A percentile compares a stretch with the other conserved stretches of the same genome.
phyloP scores from a whole-genome alignment of 1,284 basidiomycete species.

The Peniophora sp. region DNA sequence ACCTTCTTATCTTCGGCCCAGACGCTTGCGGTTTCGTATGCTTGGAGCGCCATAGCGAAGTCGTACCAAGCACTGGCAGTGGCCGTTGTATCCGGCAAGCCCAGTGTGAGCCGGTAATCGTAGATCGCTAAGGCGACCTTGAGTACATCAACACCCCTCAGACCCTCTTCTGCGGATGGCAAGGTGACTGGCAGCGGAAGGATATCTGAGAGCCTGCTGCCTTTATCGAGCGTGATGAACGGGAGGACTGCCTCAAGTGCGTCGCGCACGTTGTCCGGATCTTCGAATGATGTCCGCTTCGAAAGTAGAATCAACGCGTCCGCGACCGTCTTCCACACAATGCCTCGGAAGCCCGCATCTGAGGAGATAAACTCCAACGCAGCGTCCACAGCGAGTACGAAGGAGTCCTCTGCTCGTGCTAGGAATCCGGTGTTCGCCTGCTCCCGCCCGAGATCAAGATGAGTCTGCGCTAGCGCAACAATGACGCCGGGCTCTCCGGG shows the following conservation, averaged over 20 bases:
- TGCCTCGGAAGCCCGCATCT: slow-evolving; percentile 55
- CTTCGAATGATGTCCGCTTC: slow-evolving; percentile 30
- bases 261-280: slow-evolving; percentile 30
- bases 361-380: slow-evolving; percentile 49
- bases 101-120: slow-evolving; percentile 67
- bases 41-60: slow-evolving; percentile 61
- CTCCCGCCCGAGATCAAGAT: slow-evolving; percentile 63
- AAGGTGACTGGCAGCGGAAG: slow-evolving; percentile 24
- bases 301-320: slow-evolving; percentile 74
- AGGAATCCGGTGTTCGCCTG: slow-evolving; percentile 67
- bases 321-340: slow-evolving; percentile 83
- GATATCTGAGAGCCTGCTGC: slow-evolving; percentile 33
- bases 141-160: slow-evolving; percentile 34
- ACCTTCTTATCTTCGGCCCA: slow-evolving; percentile 22
- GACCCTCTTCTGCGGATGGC: slow-evolving; percentile 4
- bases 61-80: slow-evolving; percentile 72
- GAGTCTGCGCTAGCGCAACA: slow-evolving; percentile 68
- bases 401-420: slow-evolving; percentile 68
- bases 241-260: slow-evolving; percentile 28
- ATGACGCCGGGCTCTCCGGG: slow-evolving; percentile 68
- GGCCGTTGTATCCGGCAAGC: slow-evolving; percentile 48
- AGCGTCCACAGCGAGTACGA: slow-evolving; percentile 50
- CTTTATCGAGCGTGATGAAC: slow-evolving; percentile 30
- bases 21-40: slow-evolving; percentile 32
- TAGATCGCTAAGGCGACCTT: slow-evolving; percentile 63